phyloP scores from a whole-genome alignment of 805 yeast species.

The Brettanomyces nanus region DNA sequence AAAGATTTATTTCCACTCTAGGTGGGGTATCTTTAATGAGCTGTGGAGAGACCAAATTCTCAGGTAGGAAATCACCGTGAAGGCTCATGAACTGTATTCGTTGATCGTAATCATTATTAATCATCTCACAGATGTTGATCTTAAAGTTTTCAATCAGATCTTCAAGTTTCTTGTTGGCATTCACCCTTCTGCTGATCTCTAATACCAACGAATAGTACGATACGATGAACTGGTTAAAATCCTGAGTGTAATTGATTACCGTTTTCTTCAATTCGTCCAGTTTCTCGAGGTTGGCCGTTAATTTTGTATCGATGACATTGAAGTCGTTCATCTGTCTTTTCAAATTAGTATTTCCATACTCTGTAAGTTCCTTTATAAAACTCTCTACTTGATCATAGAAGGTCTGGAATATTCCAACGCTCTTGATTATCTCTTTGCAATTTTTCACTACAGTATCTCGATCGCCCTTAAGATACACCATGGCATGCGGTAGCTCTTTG shows the following conservation, averaged over 20 bases:
- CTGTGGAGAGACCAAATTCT: conserved; percentile 20
- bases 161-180: conserved; percentile 32
- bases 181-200: conserved; percentile 45
- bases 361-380: conserved; percentile 17
- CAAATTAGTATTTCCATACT: conserved; percentile 24
- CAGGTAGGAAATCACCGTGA: conserved; percentile 52
- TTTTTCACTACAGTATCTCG: conserved; percentile 22
- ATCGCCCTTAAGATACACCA: conserved; percentile 37
- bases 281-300: conserved; percentile 8
- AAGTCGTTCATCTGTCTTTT: conserved; percentile 14
- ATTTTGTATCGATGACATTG: conserved; percentile 6
- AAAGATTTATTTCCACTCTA: conserved; percentile 14
- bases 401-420: conserved; percentile 14
- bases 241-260: conserved; percentile 26
- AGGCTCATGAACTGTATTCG: conserved; percentile 36
- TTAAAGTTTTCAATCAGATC: conserved; percentile 34
- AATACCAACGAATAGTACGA: conserved; percentile 44
- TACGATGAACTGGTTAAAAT: conserved; percentile 41
- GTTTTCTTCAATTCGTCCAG: conserved; percentile 10
- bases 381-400: conserved; percentile 12
- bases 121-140: conserved; percentile 28
- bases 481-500: conserved; percentile 48
- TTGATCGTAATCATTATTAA: conserved; percentile 34
- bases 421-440: conserved; percentile 20
- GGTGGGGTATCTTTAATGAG: conserved; percentile 19